Evolutionary conservation across 495 filamentous ascomycete species (phyloP), one percentile per base, ranked within the genome.

Genomic region (Aspergillus biplanus): DNA sequence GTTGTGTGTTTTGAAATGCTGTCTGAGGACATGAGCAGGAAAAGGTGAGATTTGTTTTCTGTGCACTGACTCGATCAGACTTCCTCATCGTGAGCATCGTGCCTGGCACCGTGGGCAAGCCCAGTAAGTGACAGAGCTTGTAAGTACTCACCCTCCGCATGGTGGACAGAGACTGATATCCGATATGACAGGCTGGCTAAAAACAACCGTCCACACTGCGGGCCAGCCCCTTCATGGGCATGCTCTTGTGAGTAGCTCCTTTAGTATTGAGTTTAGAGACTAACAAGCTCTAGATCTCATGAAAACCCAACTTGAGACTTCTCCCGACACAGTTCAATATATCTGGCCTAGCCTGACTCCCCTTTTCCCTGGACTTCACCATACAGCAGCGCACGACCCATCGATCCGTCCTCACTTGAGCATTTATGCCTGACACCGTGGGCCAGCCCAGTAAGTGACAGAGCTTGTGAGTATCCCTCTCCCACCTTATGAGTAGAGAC

Each of bases 71-170:
- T 21, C 27, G 47, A 27, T n/a, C 16, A 50, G 44, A 32, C 37
- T 37, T 58, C 34, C 21, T 33, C 56, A 49, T 55, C 56, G 15
- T 58, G 61, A 63, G 61, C 61, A 49, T 50, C 5, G 2, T 37
- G 11, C 33, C 33, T 37, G 33, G 32, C 58, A 58, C 27, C 47
- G 64, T 52, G 64, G 55, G 47, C 59, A n/a, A 50, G 64, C 64
- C 59, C 59, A 66, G 64, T 62, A 59, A 63, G 59, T 56, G 64
- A 66, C 60, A 66, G 64, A 60, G 59, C 59, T 66, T 66, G 64
- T 66, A 44, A 49, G 64, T 63, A 12, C 27, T 16, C 12, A 18
- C 46, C 15, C 8, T 16, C 21, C 21, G 21, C 21, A 27, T 27
- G 21, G 21, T 27, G 21, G 21, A 2, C 21, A 27, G 21, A 27